phyloP scores from a whole-genome alignment of 768 basidiomycete genomes.

The Clitopilus hobsonii region DNA sequence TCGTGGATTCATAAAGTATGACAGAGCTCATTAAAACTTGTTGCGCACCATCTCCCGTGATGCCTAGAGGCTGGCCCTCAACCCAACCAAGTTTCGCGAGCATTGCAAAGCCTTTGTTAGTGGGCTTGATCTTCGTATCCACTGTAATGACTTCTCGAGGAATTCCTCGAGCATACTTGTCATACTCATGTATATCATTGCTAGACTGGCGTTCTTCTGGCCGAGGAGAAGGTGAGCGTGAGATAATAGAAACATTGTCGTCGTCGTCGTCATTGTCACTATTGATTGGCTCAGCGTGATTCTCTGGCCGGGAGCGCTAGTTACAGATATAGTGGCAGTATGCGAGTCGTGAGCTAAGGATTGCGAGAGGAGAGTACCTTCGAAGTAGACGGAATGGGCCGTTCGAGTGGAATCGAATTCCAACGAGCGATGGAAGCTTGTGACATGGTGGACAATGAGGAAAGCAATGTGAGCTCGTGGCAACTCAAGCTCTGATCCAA shows the following conservation, averaged over 20 bases:
- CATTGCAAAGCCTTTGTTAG: conserved; percentile 79
- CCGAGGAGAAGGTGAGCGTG: conserved; percentile 71
- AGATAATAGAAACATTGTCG: conserved; percentile 68
- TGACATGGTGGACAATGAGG: conserved; percentile 45
- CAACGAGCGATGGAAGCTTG: conserved; percentile 60
- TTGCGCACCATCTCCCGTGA: conserved; percentile 66
- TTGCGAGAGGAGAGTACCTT: conserved; percentile 71
- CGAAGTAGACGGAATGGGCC: conserved; percentile 21
- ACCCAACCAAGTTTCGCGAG: conserved; percentile 81
- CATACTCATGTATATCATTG: conserved; percentile 50
- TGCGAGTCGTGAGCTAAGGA: conserved; percentile 36
- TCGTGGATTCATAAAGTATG: not conserved
- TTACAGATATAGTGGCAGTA: conserved; percentile 52
- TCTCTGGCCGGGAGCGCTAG: conserved; percentile 64
- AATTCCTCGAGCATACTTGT: conserved; percentile 51
- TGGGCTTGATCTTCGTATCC: conserved; percentile 73
- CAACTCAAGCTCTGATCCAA: too few species aligned
- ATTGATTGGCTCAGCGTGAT: conserved; percentile 36
- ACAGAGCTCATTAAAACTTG: not conserved
- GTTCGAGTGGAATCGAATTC: conserved; percentile 60
- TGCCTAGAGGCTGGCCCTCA: conserved; percentile 72
- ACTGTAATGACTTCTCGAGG: conserved; percentile 70
- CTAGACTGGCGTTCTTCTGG: conserved; percentile 52
- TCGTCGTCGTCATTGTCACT: conserved; percentile 48
- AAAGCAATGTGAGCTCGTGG: not conserved